Evolutionary conservation across 768 basidiomycete species (phyloP).

Genomic region (Megacollybia marginata): DNA sequence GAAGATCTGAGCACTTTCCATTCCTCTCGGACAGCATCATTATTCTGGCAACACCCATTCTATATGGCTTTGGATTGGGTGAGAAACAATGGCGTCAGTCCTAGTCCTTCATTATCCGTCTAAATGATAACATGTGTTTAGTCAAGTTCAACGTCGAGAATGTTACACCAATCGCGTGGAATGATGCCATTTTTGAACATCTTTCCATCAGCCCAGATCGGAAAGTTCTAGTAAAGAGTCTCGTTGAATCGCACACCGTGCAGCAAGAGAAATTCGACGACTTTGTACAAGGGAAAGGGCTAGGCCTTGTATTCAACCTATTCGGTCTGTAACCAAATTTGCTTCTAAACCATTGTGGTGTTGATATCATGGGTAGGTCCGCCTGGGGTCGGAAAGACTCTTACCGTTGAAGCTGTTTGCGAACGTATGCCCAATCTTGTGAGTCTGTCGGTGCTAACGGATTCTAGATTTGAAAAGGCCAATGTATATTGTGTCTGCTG

Average conservation of each 20-base stretch:
- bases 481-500: constrained; percentile 6
- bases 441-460: neutral
- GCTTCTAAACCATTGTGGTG: neutral
- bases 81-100: neutral
- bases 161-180: neutral
- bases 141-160: neutral
- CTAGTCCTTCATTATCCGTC: neutral
- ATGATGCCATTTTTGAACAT: neutral
- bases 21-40: neutral
- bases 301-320: neutral
- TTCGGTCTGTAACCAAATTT: neutral
- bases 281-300: neutral
- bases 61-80: neutral
- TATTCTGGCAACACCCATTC: constrained; percentile 4
- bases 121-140: neutral
- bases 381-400: constrained; percentile 5
- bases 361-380: neutral
- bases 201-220: neutral
- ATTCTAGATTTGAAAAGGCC: neutral
- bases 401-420: constrained; percentile 9
- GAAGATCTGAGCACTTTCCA: too few species aligned
- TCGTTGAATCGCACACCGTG: neutral
- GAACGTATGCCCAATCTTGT: constrained; percentile 2
- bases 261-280: neutral
- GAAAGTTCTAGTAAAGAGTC: neutral